A percentile compares a stretch with the other conserved stretches of the same genome.
Conservation (phyloP, 495 filamentous ascomycete genomes). For the Penicillium lagena region DNA sequence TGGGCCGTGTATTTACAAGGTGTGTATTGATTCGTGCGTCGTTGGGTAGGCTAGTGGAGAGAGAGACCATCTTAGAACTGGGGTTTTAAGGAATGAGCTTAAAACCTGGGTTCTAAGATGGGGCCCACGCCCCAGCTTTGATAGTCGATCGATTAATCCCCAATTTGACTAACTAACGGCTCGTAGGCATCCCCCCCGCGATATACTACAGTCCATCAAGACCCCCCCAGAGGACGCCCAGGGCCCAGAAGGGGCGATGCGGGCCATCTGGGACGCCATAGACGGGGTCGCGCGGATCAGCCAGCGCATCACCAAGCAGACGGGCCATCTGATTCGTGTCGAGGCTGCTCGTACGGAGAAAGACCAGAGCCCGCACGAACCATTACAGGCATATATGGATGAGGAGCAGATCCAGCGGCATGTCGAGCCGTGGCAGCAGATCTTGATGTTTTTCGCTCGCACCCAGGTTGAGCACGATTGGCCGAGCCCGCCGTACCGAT, state of each 20-base stretch:
- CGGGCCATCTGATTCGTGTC: neutral
- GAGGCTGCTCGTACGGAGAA: neutral
- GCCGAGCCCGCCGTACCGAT: neutral
- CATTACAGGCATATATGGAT: conserved; percentile 6
- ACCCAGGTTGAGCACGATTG: conserved; percentile 3
- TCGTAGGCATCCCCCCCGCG: no score
- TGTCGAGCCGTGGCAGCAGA: conserved; percentile 8
- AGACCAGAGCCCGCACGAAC: neutral
- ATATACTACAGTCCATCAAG: no score
- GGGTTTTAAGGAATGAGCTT: no score
- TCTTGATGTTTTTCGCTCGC: conserved; percentile 7
- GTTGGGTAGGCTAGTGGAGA: no score
- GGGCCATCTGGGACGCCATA: neutral
- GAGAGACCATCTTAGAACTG: no score
- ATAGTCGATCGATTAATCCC: no score
- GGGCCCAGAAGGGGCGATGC: neutral
- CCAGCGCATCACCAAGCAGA: conserved; percentile 2
- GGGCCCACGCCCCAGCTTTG: no score
- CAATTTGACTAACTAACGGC: no score
- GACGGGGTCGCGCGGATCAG: conserved; percentile 1
- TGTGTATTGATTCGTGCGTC: no score
- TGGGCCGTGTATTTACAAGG: conserved; percentile 3
- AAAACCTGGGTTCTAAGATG: no score
- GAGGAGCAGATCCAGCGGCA: conserved; percentile 1
- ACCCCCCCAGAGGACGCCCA: no score